Percentiles rank a stretch among this genome's conserved stretches.
phyloP scores from a whole-genome alignment of 345 rosid species.

The Gossypium australe region DNA sequence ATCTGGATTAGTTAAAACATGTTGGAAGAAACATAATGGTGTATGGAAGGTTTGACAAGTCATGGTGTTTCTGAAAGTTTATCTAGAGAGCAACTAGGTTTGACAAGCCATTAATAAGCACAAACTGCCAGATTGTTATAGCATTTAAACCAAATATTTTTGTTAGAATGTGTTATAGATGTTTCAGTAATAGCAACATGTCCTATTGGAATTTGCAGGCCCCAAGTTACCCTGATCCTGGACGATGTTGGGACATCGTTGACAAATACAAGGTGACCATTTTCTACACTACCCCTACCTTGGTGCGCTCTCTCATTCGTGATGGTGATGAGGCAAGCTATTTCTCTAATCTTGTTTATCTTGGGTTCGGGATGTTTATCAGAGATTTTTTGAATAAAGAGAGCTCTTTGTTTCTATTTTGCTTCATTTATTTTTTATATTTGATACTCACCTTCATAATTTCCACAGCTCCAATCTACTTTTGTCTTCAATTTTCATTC shows the following conservation, averaged over 20 bases:
- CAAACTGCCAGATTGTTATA: neutral
- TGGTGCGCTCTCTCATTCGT: conserved; percentile 98
- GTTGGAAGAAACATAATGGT: neutral
- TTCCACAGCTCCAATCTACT: neutral
- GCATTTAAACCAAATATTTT: neutral
- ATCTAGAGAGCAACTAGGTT: neutral
- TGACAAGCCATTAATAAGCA: neutral
- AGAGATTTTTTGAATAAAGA: neutral
- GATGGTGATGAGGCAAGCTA: conserved; percentile 65
- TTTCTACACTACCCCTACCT: conserved; percentile 95
- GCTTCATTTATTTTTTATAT: neutral
- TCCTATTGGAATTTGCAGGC: conserved; percentile 39
- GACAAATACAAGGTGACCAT: conserved; percentile 89
- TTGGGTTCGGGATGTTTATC: conserved; percentile 6
- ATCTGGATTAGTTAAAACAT: neutral
- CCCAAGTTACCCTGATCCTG: conserved; percentile 91
- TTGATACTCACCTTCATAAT: neutral
- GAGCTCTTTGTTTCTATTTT: neutral
- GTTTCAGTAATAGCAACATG: conserved; percentile 18
- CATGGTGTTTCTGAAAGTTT: conserved; percentile 2
- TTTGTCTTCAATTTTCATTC: neutral
- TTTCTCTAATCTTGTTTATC: conserved; percentile 15
- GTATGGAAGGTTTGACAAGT: neutral
- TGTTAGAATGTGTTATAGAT: neutral
- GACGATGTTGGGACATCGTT: conserved; percentile 96